Evolutionary conservation across 2,329 filamentous ascomycete species (phyloP), one percentile per base, ranked within the genome.

Genomic region (Fusarium tjaetaba): DNA sequence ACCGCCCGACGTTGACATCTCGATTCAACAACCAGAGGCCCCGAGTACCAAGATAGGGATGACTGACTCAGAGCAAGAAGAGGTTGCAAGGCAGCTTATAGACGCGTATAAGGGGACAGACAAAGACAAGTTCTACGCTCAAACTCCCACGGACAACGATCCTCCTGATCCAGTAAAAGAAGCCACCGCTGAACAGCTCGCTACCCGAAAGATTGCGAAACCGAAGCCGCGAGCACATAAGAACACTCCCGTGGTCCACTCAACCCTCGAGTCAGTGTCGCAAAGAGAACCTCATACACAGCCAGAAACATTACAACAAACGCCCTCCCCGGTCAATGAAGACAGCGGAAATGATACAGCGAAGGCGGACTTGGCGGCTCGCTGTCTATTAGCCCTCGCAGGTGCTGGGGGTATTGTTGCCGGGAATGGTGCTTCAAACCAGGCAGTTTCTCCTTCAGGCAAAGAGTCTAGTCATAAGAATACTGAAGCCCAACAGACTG

Each of bases 181-280:
- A 36, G 70, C 70, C 9, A 67, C 51, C 10, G 28, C 61, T 18
- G 70, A 66, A 24, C 42, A 66, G 39, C 41, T 59, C n/a, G 49
- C 70, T 34, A 45, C 36, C 20, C 22, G 70, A 32, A 52, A 32
- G 16, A 61, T 73, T 24, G 36, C 56, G 34, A 70, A 57, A 24
- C 65, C 61, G 22, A 61, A 22, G 18, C 20, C 38, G 30, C 61
- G 70, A 45, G 30, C 13, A 30, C 8, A 28, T 36, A 46, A n/a
- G 15, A 22, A 32, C 18, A 38, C 39, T 32, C 9, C 39, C 14
- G 8, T 22, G 20, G 18, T 34, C 20, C n/a, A n/a, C n/a, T 5
- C 14, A 8, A 39, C 43, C 26, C 11, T 24, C 2, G 49, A 57
- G 20, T 38, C 43, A 16, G 32, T 41, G 10, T 10, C 30, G 15